These are phyloP conservation scores for Flagelloscypha sp. DNA, from an alignment of 768 basidiomycete genomes.

Conservation along the genomic window DNA sequence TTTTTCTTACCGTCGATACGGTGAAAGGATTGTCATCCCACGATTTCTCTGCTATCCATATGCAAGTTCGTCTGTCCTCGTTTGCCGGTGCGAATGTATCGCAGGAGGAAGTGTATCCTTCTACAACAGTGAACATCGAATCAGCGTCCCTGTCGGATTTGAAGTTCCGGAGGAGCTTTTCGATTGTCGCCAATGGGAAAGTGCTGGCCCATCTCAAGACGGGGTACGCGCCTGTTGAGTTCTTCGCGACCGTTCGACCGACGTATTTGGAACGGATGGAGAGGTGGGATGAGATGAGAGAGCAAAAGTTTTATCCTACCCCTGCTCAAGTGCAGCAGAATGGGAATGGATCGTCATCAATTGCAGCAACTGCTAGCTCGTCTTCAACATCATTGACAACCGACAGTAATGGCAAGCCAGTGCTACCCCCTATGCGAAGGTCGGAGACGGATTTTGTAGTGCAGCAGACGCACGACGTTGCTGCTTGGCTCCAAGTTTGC, in stretches of 20 bases:
- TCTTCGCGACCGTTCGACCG: slow-evolving; percentile 76
- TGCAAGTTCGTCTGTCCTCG: slow-evolving; percentile 83
- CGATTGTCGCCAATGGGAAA: slow-evolving; percentile 66
- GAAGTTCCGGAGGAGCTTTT: slow-evolving; percentile 77
- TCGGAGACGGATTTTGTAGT: slow-evolving; percentile 89
- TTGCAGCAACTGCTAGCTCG: slow-evolving; percentile 14
- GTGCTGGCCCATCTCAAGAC: slow-evolving; percentile 63
- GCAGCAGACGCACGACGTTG: slow-evolving; percentile 85
- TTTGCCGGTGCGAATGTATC: slow-evolving; percentile 65
- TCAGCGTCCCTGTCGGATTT: slow-evolving; percentile 65
- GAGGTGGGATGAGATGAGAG: slow-evolving; percentile 90
- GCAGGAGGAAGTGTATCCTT: slow-evolving; percentile 79
- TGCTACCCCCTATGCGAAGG: slow-evolving; percentile 72
- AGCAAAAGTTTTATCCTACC: slow-evolving; percentile 48
- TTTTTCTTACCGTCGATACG: slow-evolving; percentile 78
- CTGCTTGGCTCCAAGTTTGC: slow-evolving; percentile 77
- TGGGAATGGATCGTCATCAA: too few species aligned
- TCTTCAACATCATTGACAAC: too few species aligned
- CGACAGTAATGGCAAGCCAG: slow-evolving; percentile 14
- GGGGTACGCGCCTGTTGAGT: slow-evolving; percentile 81
- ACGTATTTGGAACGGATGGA: slow-evolving; percentile 86
- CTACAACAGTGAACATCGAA: slow-evolving; percentile 67
- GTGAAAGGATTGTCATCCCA: slow-evolving; percentile 86
- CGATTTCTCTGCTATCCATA: slow-evolving; percentile 79
- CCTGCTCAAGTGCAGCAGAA: slow-evolving; percentile 20